Percentiles rank a stretch among this genome's conserved stretches.
Conservation (phyloP, 805 yeast genomes). For the Komagataella pseudopastoris region DNA sequence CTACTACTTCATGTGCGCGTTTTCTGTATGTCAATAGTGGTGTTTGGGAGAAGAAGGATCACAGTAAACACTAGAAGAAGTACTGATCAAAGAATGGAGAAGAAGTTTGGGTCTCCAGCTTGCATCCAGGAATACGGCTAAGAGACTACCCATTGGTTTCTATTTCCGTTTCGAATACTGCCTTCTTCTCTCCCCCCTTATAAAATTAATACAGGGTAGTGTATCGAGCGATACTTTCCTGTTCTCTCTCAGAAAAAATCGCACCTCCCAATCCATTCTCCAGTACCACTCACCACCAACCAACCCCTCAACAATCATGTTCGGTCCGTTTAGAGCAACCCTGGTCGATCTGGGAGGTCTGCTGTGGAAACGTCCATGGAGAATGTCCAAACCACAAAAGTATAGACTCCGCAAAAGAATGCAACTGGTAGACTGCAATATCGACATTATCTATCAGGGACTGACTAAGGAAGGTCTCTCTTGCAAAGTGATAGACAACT, state of each 20-base stretch:
- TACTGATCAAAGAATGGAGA: neutral
- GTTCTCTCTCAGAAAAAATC: neutral
- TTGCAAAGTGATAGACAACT: constrained; percentile 19
- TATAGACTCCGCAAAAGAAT: constrained; percentile 75
- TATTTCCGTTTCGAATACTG: neutral
- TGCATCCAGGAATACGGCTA: neutral
- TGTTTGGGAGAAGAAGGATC: neutral
- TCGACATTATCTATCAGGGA: constrained; percentile 47
- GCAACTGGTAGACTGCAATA: constrained; percentile 67
- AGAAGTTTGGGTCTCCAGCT: neutral
- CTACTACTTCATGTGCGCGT: neutral
- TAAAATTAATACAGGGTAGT: neutral
- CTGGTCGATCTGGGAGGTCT: constrained; percentile 53
- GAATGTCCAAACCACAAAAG: constrained; percentile 71
- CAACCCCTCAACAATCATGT: constrained; percentile 24
- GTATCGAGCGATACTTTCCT: neutral
- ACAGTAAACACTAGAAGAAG: neutral
- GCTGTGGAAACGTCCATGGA: constrained; percentile 69
- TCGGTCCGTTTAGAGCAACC: constrained; percentile 62
- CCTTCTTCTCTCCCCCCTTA: neutral
- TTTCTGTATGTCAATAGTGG: neutral
- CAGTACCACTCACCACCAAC: neutral
- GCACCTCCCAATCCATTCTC: neutral
- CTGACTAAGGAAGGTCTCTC: constrained; percentile 19
- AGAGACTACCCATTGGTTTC: neutral